These are phyloP conservation scores for Glycine soja DNA, from an alignment of 306 rosid genomes.

Conservation along the genomic window DNA sequence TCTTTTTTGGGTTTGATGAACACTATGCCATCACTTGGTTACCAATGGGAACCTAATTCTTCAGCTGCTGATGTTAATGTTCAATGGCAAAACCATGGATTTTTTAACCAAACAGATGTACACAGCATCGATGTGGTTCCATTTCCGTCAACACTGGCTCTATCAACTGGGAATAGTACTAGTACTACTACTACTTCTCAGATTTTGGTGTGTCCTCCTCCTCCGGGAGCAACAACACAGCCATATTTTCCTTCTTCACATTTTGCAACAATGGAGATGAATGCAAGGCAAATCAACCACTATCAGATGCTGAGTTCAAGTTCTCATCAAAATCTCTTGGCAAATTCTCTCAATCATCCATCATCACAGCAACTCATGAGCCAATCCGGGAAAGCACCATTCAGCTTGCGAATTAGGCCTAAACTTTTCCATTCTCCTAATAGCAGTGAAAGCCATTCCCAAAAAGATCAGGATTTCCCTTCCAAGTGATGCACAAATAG, in stretches of 20 bases:
- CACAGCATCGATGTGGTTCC: constrained; percentile 57
- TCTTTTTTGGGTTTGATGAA: constrained; percentile 52
- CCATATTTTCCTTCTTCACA: constrained; percentile 57
- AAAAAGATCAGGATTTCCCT: constrained; percentile 53
- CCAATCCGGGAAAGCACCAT: constrained; percentile 52
- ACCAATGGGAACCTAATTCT: constrained; percentile 47
- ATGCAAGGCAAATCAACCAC: constrained; percentile 61
- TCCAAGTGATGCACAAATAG: constrained; percentile 51
- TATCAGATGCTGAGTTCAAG: constrained; percentile 58
- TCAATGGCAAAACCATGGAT: constrained; percentile 49
- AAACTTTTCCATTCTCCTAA: constrained; percentile 52
- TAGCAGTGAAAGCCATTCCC: constrained; percentile 52
- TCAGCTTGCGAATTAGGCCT: constrained; percentile 54
- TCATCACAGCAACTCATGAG: constrained; percentile 51
- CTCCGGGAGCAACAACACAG: constrained; percentile 54
- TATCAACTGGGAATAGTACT: constrained; percentile 49
- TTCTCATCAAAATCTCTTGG: constrained; percentile 29
- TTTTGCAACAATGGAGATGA: constrained; percentile 59
- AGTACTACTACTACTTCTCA: constrained; percentile 44
- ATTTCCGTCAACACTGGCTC: constrained; percentile 68
- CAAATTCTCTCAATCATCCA: constrained; percentile 23
- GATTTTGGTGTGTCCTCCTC: constrained; percentile 52
- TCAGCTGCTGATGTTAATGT: constrained; percentile 14
- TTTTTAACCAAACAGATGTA: constrained; percentile 56
- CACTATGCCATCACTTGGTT: constrained; percentile 53